phyloP scores from a whole-genome alignment of 2,329 filamentous ascomycete genomes.

The Monosporascus sp. region DNA sequence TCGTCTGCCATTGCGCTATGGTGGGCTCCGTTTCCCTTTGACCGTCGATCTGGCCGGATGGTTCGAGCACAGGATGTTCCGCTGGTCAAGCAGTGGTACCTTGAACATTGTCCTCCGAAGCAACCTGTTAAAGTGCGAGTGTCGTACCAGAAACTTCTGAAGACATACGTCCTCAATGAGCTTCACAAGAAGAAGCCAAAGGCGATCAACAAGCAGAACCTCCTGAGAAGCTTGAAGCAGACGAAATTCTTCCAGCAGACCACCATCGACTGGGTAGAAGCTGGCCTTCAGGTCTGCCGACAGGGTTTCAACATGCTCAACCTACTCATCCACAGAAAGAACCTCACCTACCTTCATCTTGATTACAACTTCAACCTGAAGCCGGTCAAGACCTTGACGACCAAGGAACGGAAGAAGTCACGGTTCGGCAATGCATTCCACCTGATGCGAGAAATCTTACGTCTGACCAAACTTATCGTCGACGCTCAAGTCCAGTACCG shows the following conservation, averaged over 20 bases:
- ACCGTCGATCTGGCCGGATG: constrained; percentile 91
- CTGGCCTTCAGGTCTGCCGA: constrained; percentile 93
- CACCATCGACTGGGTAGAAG: constrained; percentile 98
- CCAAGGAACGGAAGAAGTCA: constrained; percentile 98
- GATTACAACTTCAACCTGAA: constrained; percentile 99
- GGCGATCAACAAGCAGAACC: constrained; percentile 88
- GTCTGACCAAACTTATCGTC: constrained; percentile 94
- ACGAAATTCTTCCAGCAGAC: constrained; percentile 99
- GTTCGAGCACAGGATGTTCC: constrained; percentile 96
- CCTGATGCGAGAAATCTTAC: constrained; percentile 94
- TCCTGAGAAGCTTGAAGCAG: constrained; percentile 83
- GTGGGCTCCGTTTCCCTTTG: constrained; percentile 98
- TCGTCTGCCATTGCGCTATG: constrained; percentile 87
- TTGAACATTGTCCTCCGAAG: constrained; percentile 82
- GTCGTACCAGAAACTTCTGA: constrained; percentile 95
- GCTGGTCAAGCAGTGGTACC: constrained; percentile 95
- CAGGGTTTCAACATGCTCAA: constrained; percentile 99
- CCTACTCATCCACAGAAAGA: constrained; percentile 94
- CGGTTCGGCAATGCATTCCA: constrained; percentile 99
- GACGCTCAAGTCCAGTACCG: constrained; percentile 98
- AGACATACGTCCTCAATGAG: constrained; percentile 94
- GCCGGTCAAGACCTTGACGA: constrained; percentile 96
- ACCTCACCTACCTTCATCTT: constrained; percentile 93
- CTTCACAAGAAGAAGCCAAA: constrained; percentile 94
- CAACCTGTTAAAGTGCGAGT: constrained; percentile 96